phyloP scores from a whole-genome alignment of 208 protist species.

The Trypanosoma theileri region DNA sequence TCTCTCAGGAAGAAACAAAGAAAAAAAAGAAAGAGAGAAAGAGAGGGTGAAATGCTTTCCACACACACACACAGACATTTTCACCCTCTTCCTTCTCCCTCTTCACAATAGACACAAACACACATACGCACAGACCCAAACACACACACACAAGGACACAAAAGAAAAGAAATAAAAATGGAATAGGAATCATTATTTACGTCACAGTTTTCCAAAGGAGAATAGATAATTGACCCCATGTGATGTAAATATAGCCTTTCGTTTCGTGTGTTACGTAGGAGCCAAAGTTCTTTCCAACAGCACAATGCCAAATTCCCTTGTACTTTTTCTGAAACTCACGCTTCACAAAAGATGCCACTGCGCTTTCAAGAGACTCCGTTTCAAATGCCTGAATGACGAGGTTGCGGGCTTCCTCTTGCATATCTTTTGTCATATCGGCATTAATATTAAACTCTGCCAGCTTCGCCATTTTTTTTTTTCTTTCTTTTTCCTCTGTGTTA shows the following conservation, averaged over 20 bases:
- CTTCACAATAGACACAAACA: constrained; percentile 19
- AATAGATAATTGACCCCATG: constrained; percentile 98
- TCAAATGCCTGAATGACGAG: constrained; percentile 82
- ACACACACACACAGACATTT: too few species aligned
- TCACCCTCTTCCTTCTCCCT: neutral
- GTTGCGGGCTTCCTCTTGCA: constrained; percentile 76
- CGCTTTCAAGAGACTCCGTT: constrained; percentile 69
- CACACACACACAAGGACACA: neutral
- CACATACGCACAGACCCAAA: neutral
- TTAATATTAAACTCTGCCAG: constrained; percentile 83
- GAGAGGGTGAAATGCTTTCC: neutral
- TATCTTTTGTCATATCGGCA: constrained; percentile 89
- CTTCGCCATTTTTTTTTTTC: constrained; percentile 55
- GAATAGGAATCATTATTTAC: constrained; percentile 25
- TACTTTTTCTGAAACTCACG: constrained; percentile 87
- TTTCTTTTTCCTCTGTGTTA: constrained; percentile 1
- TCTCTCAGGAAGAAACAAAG: neutral
- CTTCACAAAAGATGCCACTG: constrained; percentile 87
- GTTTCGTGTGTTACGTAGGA: constrained; percentile 99
- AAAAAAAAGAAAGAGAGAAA: neutral
- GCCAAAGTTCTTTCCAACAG: constrained; percentile 99
- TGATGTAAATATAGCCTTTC: constrained; percentile 99
- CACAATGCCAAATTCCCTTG: constrained; percentile 98
- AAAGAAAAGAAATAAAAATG: neutral
- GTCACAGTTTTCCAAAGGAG: constrained; percentile 95